Percentiles rank a stretch among this genome's conserved stretches.
Conservation (phyloP, 2,329 filamentous ascomycete genomes). For the Fusarium incarnatum region DNA sequence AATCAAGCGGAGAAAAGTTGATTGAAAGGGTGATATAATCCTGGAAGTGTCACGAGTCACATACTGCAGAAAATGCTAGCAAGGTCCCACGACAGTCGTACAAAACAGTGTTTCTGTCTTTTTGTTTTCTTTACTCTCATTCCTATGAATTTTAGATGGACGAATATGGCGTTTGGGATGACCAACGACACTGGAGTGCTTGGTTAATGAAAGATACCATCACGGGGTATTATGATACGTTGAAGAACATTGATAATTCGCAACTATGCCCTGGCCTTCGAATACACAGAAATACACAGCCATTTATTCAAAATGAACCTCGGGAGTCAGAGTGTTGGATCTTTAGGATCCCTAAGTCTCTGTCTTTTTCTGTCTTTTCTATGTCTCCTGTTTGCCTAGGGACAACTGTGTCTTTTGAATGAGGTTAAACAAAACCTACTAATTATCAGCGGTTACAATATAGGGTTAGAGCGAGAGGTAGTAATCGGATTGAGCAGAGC, state of each 20-base stretch:
- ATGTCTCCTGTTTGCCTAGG: neutral
- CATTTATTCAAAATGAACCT: neutral
- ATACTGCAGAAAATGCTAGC: neutral
- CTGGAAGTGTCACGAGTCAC: neutral
- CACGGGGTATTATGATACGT: conserved; percentile 16
- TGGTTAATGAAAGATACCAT: conserved; percentile 34
- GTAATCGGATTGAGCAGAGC: conserved; percentile 1
- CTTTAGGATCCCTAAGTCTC: neutral
- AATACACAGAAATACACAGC: neutral
- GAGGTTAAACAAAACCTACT: neutral
- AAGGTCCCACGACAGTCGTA: neutral
- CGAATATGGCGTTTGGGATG: conserved; percentile 33
- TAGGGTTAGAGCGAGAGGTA: neutral
- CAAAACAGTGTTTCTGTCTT: neutral
- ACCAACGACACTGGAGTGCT: conserved; percentile 4
- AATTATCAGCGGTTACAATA: neutral
- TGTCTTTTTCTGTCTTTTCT: neutral
- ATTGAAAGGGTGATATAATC: conserved; percentile 11
- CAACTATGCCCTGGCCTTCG: neutral
- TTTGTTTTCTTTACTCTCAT: neutral
- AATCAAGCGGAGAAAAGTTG: conserved; percentile 61
- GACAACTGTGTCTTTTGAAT: neutral
- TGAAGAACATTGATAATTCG: neutral
- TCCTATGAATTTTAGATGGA: conserved; percentile 4
- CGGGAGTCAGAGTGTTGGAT: neutral